Percentiles rank a stretch among this genome's conserved stretches.
These are phyloP conservation scores for Lepiota venenata DNA, from an alignment of 768 basidiomycete genomes.

Conservation along the genomic window DNA sequence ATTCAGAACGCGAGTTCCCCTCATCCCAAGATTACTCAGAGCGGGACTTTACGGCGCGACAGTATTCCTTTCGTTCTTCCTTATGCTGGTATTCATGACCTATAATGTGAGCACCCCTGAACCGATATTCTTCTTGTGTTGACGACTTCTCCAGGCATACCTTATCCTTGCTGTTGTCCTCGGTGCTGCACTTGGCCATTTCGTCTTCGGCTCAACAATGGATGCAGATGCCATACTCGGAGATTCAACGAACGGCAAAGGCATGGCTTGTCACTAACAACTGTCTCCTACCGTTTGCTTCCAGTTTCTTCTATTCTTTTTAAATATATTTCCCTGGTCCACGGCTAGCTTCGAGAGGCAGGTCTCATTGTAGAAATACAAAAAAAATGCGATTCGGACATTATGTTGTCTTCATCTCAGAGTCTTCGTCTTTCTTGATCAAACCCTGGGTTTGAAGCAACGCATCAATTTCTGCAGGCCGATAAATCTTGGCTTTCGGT, in stretches of 20 bases:
- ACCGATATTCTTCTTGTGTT: background rate
- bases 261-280: constrained; percentile 75
- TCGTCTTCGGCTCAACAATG: constrained; percentile 64
- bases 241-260: constrained; percentile 46
- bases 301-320: background rate
- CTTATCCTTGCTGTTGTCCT: constrained; percentile 78
- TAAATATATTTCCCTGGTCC: background rate
- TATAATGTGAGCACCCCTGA: constrained; percentile 70
- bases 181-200: constrained; percentile 84
- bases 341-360: constrained; percentile 22
- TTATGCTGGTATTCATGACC: constrained; percentile 97
- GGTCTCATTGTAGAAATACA: constrained; percentile 31
- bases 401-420: constrained; percentile 66
- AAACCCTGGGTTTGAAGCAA: constrained; percentile 76
- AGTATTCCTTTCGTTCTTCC: constrained; percentile 81
- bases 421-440: constrained; percentile 84
- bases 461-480: constrained; percentile 83
- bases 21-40: constrained; percentile 48
- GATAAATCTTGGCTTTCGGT: constrained; percentile 90
- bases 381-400: background rate
- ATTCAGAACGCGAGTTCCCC: constrained; percentile 48
- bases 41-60: constrained; percentile 71
- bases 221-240: constrained; percentile 57
- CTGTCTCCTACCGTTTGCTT: background rate
- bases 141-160: constrained; percentile 56